Conservation (phyloP, 345 rosid species). For the Physaria fendleri region DNA sequence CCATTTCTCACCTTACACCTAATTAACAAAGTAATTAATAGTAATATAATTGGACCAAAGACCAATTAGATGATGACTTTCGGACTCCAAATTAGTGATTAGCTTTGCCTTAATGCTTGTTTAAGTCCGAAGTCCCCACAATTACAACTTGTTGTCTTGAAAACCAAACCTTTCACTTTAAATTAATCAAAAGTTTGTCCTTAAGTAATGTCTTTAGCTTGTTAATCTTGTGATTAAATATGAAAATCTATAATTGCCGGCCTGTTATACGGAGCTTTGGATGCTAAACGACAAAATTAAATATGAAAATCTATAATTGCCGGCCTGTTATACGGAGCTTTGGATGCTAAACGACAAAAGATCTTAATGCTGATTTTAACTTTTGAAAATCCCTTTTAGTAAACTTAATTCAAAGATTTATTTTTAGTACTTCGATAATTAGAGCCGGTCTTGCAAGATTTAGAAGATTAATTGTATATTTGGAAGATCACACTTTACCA, state of each 20-base stretch:
- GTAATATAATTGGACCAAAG: constrained; percentile 13
- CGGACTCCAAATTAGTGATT: constrained; percentile 30
- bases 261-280: constrained; percentile 28
- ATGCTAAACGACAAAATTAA: constrained; percentile 25
- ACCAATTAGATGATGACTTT: constrained; percentile 28
- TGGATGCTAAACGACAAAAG: constrained; percentile 26
- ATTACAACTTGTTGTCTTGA: constrained; percentile 27
- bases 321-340: constrained; percentile 30
- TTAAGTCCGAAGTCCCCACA: constrained; percentile 32
- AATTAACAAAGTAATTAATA: constrained; percentile 14
- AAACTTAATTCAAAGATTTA: not conserved
- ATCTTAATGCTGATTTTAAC: constrained; percentile 6
- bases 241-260: constrained; percentile 24
- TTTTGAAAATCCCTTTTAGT: not conserved
- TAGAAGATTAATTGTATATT: too few relatives aligned
- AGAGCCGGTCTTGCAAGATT: too few relatives aligned
- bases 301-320: constrained; percentile 19
- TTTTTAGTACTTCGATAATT: not conserved
- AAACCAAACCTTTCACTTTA: constrained; percentile 27
- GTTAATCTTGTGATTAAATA: constrained; percentile 4
- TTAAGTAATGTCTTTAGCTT: not conserved
- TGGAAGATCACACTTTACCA: too few relatives aligned
- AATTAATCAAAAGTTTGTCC: not conserved
- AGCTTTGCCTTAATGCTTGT: constrained; percentile 21
- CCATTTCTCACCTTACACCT: constrained; percentile 33